Evolutionary conservation across 176 grass and related monocot species (phyloP), one percentile per base, ranked within the genome.

Genomic region (Oryza glumipatula): DNA sequence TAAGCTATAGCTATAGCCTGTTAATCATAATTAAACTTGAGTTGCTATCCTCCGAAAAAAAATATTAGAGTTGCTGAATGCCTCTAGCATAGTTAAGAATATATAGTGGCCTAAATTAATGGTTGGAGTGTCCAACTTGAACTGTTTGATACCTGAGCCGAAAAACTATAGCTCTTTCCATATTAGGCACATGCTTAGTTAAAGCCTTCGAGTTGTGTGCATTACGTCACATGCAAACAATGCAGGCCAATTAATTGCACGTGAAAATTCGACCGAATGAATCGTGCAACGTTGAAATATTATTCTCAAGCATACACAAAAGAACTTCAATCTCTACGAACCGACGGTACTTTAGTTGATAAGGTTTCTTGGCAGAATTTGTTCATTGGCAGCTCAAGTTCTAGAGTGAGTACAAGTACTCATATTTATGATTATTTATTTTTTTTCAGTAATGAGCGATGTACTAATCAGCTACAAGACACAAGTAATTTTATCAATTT

Each of bases 101-200:
- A 63, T 58, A 7, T 58, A 21, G 1, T 58, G 1, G 49, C 19
- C 14, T 58, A 17, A 63, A 23, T 66, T 12, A 66, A 66, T 66
- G 13, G 15, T 68, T 68, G 67, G 67, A 68, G 28, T 68, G 67
- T 68, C 32, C 67, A 32, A 68, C 28, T 68, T 38, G 67, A 68
- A 68, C 26, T 68, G 32, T 28, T 35, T 36, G 28, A 19, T 33
- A 68, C 36, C 30, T 35, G n/a, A 68, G 67, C 30, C 32, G 15
- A 38, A 68, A 33, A 68, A 68, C 32, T 9, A 68, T 17, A 38
- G 12, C 30, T 68, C 67, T 16, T 68, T 68, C 14, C 67, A 68
- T 14, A 68, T 28, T 32, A 68, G 32, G 11, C 8, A 23, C 58
- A 63, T 63, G 58, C 17, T 21, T 19, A 16, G 51, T 54, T 7